These are phyloP conservation scores for Penicillium bialowiezense DNA, from an alignment of 495 filamentous ascomycete species.

Conservation along the genomic window DNA sequence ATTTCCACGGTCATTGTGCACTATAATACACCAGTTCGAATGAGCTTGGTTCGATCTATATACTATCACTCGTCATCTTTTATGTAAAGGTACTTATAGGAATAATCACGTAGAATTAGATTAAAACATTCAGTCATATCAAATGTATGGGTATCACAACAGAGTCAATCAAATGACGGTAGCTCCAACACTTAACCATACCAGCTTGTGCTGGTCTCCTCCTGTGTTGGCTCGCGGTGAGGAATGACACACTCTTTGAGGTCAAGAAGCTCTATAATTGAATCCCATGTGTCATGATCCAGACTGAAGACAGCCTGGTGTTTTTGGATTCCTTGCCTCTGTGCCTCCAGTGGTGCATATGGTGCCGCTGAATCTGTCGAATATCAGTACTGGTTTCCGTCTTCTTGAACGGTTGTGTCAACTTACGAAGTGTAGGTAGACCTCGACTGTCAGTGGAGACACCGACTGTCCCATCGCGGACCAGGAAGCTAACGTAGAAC, in stretches of 20 bases:
- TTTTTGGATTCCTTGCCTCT: conserved; percentile 53
- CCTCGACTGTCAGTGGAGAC: conserved; percentile 60
- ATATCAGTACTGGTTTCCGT: too few relatives aligned
- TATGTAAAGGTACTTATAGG: neutral
- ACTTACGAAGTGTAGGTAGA: conserved; percentile 72
- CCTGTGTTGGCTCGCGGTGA: conserved; percentile 64
- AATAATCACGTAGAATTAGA: too few relatives aligned
- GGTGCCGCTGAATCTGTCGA: conserved; percentile 36
- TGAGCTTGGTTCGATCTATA: too few relatives aligned
- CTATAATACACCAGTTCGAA: too few relatives aligned
- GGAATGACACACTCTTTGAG: conserved; percentile 79
- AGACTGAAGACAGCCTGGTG: conserved; percentile 84
- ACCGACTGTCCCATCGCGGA: conserved; percentile 76
- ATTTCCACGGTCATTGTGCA: too few relatives aligned
- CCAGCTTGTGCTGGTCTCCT: conserved; percentile 65
- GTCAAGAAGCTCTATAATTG: conserved; percentile 68
- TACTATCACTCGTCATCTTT: too few relatives aligned
- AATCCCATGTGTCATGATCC: conserved; percentile 77
- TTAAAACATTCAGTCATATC: too few relatives aligned
- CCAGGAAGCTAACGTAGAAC: conserved; percentile 94
- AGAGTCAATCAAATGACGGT: neutral
- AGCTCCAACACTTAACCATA: conserved; percentile 52
- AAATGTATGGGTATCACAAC: too few relatives aligned
- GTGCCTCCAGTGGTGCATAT: conserved; percentile 42
- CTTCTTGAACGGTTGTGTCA: neutral